Evolutionary conservation across 495 filamentous ascomycete species (phyloP).

Genomic region (Echria macrotheca): DNA sequence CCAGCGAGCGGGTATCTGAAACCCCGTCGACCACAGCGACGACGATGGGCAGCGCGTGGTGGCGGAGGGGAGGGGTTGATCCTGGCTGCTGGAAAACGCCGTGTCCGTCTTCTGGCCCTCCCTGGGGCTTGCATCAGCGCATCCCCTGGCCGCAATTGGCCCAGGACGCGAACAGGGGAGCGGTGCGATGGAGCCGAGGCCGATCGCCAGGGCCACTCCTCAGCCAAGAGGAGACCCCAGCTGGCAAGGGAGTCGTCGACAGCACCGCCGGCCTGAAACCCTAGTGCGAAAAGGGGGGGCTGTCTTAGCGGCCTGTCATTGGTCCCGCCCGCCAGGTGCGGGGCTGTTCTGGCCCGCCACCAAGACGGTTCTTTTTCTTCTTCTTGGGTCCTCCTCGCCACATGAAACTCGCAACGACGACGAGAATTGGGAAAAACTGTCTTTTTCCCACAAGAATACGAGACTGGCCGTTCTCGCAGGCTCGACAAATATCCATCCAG

Average conservation of each 20-base stretch:
- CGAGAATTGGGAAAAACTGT: too few species aligned
- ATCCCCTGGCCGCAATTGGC: too few species aligned
- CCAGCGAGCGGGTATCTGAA: conserved; percentile 32
- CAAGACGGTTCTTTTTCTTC: too few species aligned
- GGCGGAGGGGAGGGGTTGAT: conserved; percentile 6
- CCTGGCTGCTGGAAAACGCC: not conserved
- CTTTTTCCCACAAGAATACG: too few species aligned
- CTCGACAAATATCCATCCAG: too few species aligned
- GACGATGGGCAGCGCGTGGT: conserved; percentile 6
- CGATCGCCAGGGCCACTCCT: too few species aligned
- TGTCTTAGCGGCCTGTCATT: not conserved
- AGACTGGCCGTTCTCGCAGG: too few species aligned
- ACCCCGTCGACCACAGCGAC: conserved; percentile 17
- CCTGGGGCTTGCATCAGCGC: conserved; percentile 1
- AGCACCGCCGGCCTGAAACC: conserved; percentile 22
- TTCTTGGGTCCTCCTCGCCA: conserved; percentile 4
- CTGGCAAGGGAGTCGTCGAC: conserved; percentile 1
- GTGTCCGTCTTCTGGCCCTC: not conserved
- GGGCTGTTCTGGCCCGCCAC: too few species aligned
- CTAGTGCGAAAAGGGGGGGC: conserved; percentile 14
- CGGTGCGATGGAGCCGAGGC: too few species aligned
- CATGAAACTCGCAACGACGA: conserved; percentile 12
- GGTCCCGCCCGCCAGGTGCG: too few species aligned
- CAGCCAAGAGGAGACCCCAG: too few species aligned
- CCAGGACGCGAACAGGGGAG: too few species aligned